Evolutionary conservation across 345 rosid species (phyloP).

Genomic region (Barbarea vulgaris): DNA sequence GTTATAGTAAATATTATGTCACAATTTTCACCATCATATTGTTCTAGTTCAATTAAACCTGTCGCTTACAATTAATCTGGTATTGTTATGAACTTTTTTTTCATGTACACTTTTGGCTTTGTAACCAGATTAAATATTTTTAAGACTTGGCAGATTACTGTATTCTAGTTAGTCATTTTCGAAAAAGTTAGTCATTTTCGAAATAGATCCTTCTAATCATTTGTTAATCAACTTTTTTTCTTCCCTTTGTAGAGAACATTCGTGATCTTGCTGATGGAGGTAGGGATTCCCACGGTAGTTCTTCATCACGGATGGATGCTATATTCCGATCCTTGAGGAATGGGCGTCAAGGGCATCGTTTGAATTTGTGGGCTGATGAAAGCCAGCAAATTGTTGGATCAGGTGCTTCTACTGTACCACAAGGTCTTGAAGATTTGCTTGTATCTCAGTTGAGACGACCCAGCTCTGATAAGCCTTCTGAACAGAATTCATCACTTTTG

Average conservation of each 20-base stretch:
- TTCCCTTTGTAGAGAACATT: slow-evolving; percentile 49
- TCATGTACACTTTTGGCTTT: not conserved
- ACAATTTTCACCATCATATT: not conserved
- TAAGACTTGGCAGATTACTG: slow-evolving; percentile 1
- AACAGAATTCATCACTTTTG: slow-evolving; percentile 48
- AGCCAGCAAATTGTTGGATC: slow-evolving; percentile 80
- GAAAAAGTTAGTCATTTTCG: not conserved
- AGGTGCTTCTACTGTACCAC: slow-evolving; percentile 69
- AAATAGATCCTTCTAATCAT: not conserved
- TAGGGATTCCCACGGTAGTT: slow-evolving; percentile 53
- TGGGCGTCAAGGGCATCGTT: slow-evolving; percentile 84
- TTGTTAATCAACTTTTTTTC: slow-evolving; percentile 24
- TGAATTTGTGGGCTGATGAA: slow-evolving; percentile 92
- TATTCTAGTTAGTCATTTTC: slow-evolving; percentile 8
- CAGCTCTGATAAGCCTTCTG: slow-evolving; percentile 61
- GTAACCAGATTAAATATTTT: not conserved
- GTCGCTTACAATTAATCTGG: not conserved
- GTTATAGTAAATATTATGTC: not conserved
- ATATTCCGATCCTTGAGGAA: slow-evolving; percentile 86
- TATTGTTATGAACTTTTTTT: not conserved
- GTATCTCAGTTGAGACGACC: slow-evolving; percentile 86
- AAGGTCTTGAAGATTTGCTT: slow-evolving; percentile 90
- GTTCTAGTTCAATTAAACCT: not conserved
- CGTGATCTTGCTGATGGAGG: slow-evolving; percentile 52
- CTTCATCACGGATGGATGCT: slow-evolving; percentile 65